phyloP scores from a whole-genome alignment of 1,284 basidiomycete genomes.

The Gymnopus androsaceus region DNA sequence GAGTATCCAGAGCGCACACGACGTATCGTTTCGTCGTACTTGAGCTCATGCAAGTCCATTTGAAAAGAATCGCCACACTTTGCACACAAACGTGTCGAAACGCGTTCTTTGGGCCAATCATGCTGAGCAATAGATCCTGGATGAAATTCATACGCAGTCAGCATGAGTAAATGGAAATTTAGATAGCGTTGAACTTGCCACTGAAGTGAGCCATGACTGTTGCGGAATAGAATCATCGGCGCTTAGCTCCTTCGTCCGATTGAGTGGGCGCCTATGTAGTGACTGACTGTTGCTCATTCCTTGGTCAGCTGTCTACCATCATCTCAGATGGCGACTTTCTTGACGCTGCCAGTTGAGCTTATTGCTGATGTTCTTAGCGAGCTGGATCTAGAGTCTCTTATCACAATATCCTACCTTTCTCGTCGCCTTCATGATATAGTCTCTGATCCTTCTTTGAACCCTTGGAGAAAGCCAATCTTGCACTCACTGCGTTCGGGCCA shows the following conservation, averaged over 20 bases:
- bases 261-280: too few relatives aligned
- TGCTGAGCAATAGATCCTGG: background rate
- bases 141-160: too few relatives aligned
- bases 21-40: background rate
- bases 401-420: constrained; percentile 60
- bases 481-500: constrained; percentile 47
- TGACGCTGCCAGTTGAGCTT: constrained; percentile 70
- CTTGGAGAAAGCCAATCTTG: constrained; percentile 70
- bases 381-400: constrained; percentile 61
- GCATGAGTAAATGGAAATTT: too few relatives aligned
- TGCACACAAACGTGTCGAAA: background rate
- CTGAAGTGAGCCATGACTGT: too few relatives aligned
- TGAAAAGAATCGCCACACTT: background rate
- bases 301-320: too few relatives aligned
- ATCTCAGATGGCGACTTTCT: constrained; percentile 30
- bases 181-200: too few relatives aligned
- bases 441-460: constrained; percentile 66
- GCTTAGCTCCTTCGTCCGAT: too few relatives aligned
- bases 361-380: constrained; percentile 71
- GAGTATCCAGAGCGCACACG: background rate
- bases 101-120: background rate
- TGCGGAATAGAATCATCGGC: too few relatives aligned
- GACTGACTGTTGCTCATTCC: too few relatives aligned
- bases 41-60: background rate
- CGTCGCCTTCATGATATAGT: constrained; percentile 54